Percentiles rank a stretch among this genome's conserved stretches.
Conservation (phyloP, 2,329 filamentous ascomycete genomes). For the Microsporum canis region DNA sequence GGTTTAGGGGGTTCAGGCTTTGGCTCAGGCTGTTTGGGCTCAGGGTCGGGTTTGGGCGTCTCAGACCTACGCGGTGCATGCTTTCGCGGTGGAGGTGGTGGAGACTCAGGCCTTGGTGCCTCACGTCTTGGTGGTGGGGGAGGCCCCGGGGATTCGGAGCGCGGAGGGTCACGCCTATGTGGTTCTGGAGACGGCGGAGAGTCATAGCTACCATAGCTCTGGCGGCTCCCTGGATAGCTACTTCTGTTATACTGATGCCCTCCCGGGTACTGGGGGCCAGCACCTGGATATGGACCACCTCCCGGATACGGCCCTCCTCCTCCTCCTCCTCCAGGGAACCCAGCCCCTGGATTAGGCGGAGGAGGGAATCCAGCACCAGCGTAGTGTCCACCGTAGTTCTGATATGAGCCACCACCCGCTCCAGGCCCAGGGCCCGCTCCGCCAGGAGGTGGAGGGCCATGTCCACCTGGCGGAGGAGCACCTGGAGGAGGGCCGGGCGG, state of each 20-base stretch:
- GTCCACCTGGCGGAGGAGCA: conserved; percentile 15
- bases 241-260: conserved; percentile 11
- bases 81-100: conserved; percentile 4
- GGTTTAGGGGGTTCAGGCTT: conserved; percentile 6
- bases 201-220: conserved; percentile 10
- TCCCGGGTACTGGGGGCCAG: conserved; percentile 24
- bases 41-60: conserved; percentile 9
- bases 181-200: conserved; percentile 5
- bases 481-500: conserved; percentile 18
- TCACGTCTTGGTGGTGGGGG: conserved; percentile 1
- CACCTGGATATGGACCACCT: not conserved
- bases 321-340: conserved; percentile 21
- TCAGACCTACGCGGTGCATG: conserved; percentile 1
- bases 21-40: conserved; percentile 11
- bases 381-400: conserved; percentile 22
- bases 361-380: conserved; percentile 18
- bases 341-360: conserved; percentile 22
- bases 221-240: conserved; percentile 4
- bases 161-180: conserved; percentile 4
- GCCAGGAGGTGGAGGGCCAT: conserved; percentile 9
- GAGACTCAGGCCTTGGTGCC: not conserved
- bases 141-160: conserved; percentile 2
- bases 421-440: conserved; percentile 7
- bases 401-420: conserved; percentile 18
- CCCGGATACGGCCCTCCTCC: conserved; percentile 13